phyloP scores from a whole-genome alignment of 768 basidiomycete species.

The Arthromyces matolae region DNA sequence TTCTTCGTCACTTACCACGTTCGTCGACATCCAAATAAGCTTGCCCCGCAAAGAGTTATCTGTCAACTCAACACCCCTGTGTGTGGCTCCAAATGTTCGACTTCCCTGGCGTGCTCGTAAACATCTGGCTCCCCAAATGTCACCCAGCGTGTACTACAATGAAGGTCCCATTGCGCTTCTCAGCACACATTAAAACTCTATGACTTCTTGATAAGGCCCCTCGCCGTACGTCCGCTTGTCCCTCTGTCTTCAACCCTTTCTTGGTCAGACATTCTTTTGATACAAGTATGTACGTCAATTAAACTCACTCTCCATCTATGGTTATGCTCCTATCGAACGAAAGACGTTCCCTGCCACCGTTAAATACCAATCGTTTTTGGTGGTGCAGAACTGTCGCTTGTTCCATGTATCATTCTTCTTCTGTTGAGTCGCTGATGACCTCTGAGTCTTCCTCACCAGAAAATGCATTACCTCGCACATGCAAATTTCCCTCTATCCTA shows the following conservation, averaged over 20 bases:
- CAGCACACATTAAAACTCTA: slow-evolving; percentile 4
- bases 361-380: neutral
- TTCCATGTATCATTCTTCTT: slow-evolving; percentile 16
- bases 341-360: neutral
- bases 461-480: slow-evolving; percentile 7
- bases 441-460: slow-evolving; percentile 25
- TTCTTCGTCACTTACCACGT: too few species aligned
- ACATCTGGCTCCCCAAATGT: slow-evolving; percentile 1
- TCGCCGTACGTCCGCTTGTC: slow-evolving; percentile 4
- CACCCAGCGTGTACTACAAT: slow-evolving; percentile 1
- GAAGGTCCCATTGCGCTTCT: slow-evolving; percentile 6
- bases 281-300: neutral
- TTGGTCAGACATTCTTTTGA: slow-evolving; percentile 2
- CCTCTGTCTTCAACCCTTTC: neutral
- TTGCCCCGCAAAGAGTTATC: too few species aligned
- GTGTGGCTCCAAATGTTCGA: neutral
- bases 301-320: slow-evolving; percentile 6
- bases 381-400: neutral
- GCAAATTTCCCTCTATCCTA: neutral
- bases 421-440: slow-evolving; percentile 1
- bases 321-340: neutral
- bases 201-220: slow-evolving; percentile 4
- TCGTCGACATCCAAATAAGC: too few species aligned
- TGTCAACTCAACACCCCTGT: neutral
- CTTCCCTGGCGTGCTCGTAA: neutral